A percentile compares a stretch with the other conserved stretches of the same genome.
phyloP scores from a whole-genome alignment of 306 rosid species.

The Trifolium pratense region DNA sequence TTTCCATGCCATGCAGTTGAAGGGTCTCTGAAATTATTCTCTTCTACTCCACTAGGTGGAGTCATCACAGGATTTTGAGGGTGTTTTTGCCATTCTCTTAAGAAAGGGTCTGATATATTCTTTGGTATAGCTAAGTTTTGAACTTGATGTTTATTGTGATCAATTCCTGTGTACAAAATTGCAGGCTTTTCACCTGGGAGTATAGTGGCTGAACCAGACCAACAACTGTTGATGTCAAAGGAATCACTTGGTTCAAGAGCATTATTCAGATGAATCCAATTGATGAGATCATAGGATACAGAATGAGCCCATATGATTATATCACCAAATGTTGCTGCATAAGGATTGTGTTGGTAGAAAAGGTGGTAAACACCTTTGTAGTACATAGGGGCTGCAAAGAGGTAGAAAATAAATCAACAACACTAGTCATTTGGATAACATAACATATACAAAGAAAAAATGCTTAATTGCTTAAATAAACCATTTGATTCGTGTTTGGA shows the following conservation, averaged over 20 bases:
- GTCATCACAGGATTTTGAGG: conserved; percentile 59
- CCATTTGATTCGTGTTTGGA: not conserved
- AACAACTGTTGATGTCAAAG: conserved; percentile 61
- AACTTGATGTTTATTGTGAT: conserved; percentile 47
- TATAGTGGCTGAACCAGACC: conserved; percentile 68
- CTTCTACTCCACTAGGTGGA: conserved; percentile 49
- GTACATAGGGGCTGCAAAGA: conserved; percentile 57
- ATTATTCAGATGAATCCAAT: conserved; percentile 57
- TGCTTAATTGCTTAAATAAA: too few species aligned
- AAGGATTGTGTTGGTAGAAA: conserved; percentile 64
- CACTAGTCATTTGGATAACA: not conserved
- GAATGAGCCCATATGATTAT: conserved; percentile 68
- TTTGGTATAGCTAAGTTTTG: conserved; percentile 61
- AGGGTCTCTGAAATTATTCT: conserved; percentile 62
- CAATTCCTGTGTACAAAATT: conserved; percentile 61
- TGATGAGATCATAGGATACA: conserved; percentile 60
- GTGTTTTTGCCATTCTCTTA: conserved; percentile 60
- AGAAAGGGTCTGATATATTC: conserved; percentile 56
- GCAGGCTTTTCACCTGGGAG: conserved; percentile 49
- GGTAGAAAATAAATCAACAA: conserved; percentile 20
- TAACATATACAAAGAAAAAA: too few species aligned
- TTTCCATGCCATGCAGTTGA: conserved; percentile 68
- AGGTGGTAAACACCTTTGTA: conserved; percentile 64
- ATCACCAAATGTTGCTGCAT: conserved; percentile 56
- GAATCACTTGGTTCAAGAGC: conserved; percentile 56